A percentile compares a stretch with the other conserved stretches of the same genome.
phyloP scores from a whole-genome alignment of 208 protist genomes.

The Lotmaria passim region DNA sequence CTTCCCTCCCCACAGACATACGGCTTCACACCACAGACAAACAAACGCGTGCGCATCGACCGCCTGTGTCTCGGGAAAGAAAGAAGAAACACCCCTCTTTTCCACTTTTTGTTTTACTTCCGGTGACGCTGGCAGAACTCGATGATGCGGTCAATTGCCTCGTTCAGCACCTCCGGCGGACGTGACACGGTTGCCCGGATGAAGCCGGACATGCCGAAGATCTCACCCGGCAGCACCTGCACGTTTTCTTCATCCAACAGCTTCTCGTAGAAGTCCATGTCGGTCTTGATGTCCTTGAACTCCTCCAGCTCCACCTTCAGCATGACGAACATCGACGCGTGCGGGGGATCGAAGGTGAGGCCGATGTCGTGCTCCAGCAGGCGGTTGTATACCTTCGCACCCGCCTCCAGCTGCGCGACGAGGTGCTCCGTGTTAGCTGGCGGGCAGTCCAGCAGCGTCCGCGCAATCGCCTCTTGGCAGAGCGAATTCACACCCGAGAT shows the following conservation, averaged over 20 bases:
- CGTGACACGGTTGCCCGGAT: slow-evolving; percentile 86
- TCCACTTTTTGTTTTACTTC: slow-evolving; percentile 36
- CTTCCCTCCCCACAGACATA: no score
- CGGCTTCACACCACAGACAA: no score
- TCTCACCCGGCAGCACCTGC: slow-evolving; percentile 86
- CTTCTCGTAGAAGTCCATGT: slow-evolving; percentile 85
- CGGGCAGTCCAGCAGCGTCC: slow-evolving; percentile 78
- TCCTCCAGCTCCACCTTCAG: slow-evolving; percentile 77
- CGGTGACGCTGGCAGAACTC: slow-evolving; percentile 72
- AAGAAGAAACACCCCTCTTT: neutral
- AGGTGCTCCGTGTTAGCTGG: slow-evolving; percentile 54
- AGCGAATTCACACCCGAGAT: slow-evolving; percentile 91
- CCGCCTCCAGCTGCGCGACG: slow-evolving; percentile 47
- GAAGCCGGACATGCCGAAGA: slow-evolving; percentile 81
- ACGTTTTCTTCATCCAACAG: slow-evolving; percentile 89
- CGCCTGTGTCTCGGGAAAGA: neutral
- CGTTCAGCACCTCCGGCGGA: slow-evolving; percentile 63
- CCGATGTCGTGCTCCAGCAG: slow-evolving; percentile 44
- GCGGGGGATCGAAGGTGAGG: slow-evolving; percentile 66
- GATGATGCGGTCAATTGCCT: slow-evolving; percentile 83
- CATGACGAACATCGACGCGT: slow-evolving; percentile 92
- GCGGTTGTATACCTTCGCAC: slow-evolving; percentile 45
- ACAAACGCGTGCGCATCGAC: no score
- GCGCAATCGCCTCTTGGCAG: slow-evolving; percentile 83
- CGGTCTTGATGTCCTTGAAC: slow-evolving; percentile 72